Evolutionary conservation across 441 rosid genomes (phyloP).

Genomic region (Jatropha podagrica): DNA sequence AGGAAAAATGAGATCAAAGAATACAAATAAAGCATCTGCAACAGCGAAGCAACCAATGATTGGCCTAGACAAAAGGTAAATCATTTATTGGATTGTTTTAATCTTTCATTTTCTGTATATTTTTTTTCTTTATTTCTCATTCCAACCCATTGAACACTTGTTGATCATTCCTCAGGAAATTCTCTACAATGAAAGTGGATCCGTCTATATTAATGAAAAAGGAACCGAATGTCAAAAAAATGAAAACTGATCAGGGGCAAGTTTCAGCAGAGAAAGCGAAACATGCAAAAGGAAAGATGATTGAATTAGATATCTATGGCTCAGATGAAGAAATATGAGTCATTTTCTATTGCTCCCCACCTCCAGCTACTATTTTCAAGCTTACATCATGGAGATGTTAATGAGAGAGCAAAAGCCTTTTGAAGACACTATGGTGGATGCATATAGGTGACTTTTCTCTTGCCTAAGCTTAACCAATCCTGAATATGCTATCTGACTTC

Average conservation of each 20-base stretch:
- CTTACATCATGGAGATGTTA: conserved; percentile 7
- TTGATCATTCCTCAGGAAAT: conserved; percentile 49
- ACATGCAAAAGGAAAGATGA: conserved; percentile 55
- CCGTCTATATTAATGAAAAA: conserved; percentile 29
- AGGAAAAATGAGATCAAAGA: conserved; percentile 48
- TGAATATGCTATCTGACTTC: neutral
- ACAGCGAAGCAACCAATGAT: conserved; percentile 27
- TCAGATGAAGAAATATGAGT: conserved; percentile 68
- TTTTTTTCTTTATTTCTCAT: conserved; percentile 3
- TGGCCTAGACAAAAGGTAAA: conserved; percentile 61
- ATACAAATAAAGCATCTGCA: conserved; percentile 36
- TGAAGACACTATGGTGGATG: neutral
- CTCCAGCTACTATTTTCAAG: neutral
- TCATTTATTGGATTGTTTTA: conserved; percentile 12
- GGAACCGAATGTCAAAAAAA: conserved; percentile 46
- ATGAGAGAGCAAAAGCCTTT: neutral
- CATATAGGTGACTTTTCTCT: neutral
- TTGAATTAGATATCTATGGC: conserved; percentile 63
- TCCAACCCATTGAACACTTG: conserved; percentile 23
- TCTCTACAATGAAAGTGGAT: conserved; percentile 34
- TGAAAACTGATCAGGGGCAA: conserved; percentile 35
- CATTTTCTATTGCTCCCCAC: neutral
- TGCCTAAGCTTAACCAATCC: neutral
- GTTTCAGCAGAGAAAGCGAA: conserved; percentile 27
- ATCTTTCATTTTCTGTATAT: conserved; percentile 1